Conservation (phyloP, 2,329 filamentous ascomycete genomes). For the Pseudocercospora fuligena region DNA sequence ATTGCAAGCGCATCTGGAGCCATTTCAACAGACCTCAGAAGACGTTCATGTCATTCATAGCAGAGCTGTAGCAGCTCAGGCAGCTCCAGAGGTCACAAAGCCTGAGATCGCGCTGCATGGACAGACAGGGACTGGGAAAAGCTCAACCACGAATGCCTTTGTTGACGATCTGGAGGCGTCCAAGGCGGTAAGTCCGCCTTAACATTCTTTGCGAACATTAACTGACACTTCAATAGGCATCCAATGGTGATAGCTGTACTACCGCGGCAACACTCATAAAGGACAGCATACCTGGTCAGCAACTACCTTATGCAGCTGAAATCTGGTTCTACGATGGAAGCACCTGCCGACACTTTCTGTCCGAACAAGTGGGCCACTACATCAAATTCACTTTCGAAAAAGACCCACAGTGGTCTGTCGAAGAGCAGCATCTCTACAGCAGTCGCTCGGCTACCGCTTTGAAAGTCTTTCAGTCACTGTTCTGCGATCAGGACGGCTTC, state of each 20-base stretch:
- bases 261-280: too few relatives aligned
- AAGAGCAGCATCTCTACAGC: slow-evolving; percentile 8
- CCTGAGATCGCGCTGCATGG: slow-evolving; percentile 12
- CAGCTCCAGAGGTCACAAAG: not conserved
- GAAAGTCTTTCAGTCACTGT: slow-evolving; percentile 22
- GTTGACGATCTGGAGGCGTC: slow-evolving; percentile 18
- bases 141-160: slow-evolving; percentile 17
- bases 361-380: too few relatives aligned
- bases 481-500: slow-evolving; percentile 22
- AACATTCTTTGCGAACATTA: too few relatives aligned
- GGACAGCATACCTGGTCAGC: too few relatives aligned
- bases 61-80: not conserved
- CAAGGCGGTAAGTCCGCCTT: too few relatives aligned
- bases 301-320: too few relatives aligned
- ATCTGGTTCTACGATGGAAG: too few relatives aligned
- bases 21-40: not conserved
- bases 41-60: not conserved
- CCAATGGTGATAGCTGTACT: too few relatives aligned
- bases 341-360: too few relatives aligned
- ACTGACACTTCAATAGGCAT: too few relatives aligned
- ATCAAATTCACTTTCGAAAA: too few relatives aligned
- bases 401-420: too few relatives aligned
- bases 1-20: not conserved
- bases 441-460: slow-evolving; percentile 9
- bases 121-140: slow-evolving; percentile 15